Base-by-base conservation (phyloP, 192 early-diverging fungal species). In the Coemansia erecta region DNA sequence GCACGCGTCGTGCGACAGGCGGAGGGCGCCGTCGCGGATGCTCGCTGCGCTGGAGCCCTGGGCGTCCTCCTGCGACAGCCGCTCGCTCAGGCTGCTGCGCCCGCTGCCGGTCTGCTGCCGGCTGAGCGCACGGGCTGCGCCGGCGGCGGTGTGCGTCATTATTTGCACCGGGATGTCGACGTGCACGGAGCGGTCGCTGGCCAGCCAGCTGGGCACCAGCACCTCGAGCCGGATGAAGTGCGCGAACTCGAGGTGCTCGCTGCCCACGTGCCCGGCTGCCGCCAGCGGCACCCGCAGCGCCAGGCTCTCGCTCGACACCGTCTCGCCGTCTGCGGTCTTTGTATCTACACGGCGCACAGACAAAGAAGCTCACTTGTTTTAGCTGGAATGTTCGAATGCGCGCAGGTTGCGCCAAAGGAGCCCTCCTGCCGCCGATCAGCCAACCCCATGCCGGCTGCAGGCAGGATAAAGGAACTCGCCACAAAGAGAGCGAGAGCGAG, bases 211-310 rank as follows among this genome's bases (percentile, higher is more conserved):
- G 31, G 75, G 75, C 18, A 77, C n/a, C 15, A 64, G 28, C 11
- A 77, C 60, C 41, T 77, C 75, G 11, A 77, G n/a, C 39, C 75
- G 68, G 40, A 77, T 56, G 57, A 64, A 72, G 55, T 77, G 75
- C 43, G 50, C 54, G 26, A 70, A 77, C 24, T 68, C 68, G 21
- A 77, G 55, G 24, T 67, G 59, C 28, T 72, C 75, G 22, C 61
- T 72, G 55, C 50, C 63, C 42, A 78, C 53, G 37, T 70, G 65
- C 12, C 68, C 50, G 58, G 60, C 63, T 35, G 61, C 41, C 9
- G 63, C 19, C 3, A 60, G 23, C 17, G 75, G 75, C 9, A 78
- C 62, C 8, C n/a, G 17, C 46, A 78, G 63, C 10, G 42, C 8
- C 12, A 78, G 15, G 18, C 26, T 37, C 50, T 78, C 69, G 40